These are phyloP conservation scores for Crucibulum laeve DNA, from an alignment of 768 basidiomycete genomes.

Conservation along the genomic window DNA sequence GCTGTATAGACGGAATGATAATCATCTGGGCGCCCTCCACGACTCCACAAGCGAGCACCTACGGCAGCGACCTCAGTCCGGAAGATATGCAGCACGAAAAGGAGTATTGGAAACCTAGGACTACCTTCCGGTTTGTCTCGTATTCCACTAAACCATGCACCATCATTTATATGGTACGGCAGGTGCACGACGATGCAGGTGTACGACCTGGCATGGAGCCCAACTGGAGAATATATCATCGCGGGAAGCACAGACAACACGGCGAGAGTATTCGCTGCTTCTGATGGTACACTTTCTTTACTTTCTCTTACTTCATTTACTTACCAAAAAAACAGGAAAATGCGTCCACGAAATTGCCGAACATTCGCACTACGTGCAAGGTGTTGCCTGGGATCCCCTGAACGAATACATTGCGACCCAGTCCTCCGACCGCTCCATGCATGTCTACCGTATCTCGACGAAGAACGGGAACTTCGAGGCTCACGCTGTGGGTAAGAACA, in stretches of 20 bases:
- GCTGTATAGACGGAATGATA: constrained; percentile 83
- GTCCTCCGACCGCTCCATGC: constrained; percentile 93
- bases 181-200: constrained; percentile 95
- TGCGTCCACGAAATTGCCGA: constrained; percentile 89
- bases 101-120: constrained; percentile 91
- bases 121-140: constrained; percentile 68
- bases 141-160: constrained; percentile 9
- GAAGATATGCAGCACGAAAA: constrained; percentile 88
- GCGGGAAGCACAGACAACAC: constrained; percentile 98
- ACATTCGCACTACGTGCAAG: constrained; percentile 96
- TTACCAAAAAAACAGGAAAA: constrained; percentile 48
- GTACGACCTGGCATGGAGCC: constrained; percentile 97
- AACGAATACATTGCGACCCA: constrained; percentile 98
- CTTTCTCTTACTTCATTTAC: constrained; percentile 9
- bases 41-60: constrained; percentile 63
- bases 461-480: constrained; percentile 83
- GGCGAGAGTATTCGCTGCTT: constrained; percentile 75
- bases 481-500: constrained; percentile 88
- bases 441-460: constrained; percentile 81
- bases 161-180: constrained; percentile 1
- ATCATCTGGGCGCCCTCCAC: constrained; percentile 91
- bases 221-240: constrained; percentile 88
- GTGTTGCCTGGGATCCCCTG: constrained; percentile 97
- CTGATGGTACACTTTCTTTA: constrained; percentile 51
- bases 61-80: constrained; percentile 75